Conservation (phyloP, 2,329 filamentous ascomycete species). For the Pestalotiopsis sp. region DNA sequence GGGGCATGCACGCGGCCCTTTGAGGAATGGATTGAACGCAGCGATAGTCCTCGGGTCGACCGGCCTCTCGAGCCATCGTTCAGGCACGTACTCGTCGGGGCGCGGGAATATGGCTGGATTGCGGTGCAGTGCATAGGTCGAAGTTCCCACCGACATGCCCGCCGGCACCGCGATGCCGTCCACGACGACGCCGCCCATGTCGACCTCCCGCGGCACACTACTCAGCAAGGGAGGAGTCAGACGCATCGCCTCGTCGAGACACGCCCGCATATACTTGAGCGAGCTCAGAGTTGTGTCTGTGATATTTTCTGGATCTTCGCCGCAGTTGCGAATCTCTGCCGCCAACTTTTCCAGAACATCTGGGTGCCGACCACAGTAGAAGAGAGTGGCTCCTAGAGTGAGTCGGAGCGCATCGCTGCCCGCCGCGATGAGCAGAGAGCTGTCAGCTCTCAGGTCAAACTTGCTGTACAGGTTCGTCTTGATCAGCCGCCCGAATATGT, state of each 20-base stretch:
- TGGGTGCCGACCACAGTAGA: background rate
- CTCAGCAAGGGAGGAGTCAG: background rate
- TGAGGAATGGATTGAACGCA: conserved; percentile 9
- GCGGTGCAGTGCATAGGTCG: background rate
- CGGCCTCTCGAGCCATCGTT: background rate
- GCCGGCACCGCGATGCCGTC: background rate
- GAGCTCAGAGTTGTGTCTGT: background rate
- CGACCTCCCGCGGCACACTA: background rate
- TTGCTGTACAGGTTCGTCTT: conserved; percentile 10
- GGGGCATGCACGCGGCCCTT: conserved; percentile 7
- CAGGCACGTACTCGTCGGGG: background rate
- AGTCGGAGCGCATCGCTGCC: conserved; percentile 11
- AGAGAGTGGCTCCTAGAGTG: conserved; percentile 2
- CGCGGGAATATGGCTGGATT: background rate
- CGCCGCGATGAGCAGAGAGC: conserved; percentile 12
- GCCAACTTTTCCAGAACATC: background rate
- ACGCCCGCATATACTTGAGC: conserved; percentile 4
- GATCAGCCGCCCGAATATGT: conserved; percentile 11
- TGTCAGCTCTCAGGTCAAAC: conserved; percentile 13
- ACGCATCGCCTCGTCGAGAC: conserved; percentile 8
- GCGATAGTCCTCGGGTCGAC: conserved; percentile 3
- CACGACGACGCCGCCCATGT: background rate
- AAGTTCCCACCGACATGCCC: conserved; percentile 2
- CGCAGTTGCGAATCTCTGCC: background rate
- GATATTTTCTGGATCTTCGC: background rate